Evolutionary conservation across 2,329 filamentous ascomycete species (phyloP).

Genomic region (Penicillium sp.): DNA sequence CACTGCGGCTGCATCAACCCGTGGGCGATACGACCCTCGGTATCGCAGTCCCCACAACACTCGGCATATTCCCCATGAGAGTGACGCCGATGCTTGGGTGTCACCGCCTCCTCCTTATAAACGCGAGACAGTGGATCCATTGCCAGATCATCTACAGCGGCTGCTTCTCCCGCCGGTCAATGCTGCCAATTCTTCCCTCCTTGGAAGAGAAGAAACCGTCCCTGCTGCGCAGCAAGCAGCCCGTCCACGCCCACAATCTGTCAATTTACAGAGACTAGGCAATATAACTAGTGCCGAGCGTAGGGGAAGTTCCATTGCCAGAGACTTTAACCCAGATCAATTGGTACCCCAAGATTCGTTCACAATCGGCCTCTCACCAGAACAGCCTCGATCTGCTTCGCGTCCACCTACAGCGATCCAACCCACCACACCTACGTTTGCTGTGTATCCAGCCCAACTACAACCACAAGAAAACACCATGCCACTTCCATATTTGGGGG

Average conservation of each 20-base stretch:
- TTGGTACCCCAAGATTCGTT: not conserved
- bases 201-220: conserved; percentile 24
- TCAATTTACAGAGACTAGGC: conserved; percentile 28
- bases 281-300: conserved; percentile 25
- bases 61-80: conserved; percentile 75
- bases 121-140: conserved; percentile 34
- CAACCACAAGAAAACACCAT: not conserved
- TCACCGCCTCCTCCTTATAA: conserved; percentile 76
- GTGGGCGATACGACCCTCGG: conserved; percentile 61
- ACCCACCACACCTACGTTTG: conserved; percentile 13
- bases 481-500: conserved; percentile 13
- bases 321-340: conserved; percentile 15
- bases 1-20: conserved; percentile 69
- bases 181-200: not conserved
- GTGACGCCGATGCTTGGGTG: conserved; percentile 84
- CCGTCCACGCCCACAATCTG: conserved; percentile 25
- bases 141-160: conserved; percentile 38
- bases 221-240: conserved; percentile 24
- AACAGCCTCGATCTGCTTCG: not conserved
- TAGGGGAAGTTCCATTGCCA: conserved; percentile 15
- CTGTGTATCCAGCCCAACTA: conserved; percentile 14
- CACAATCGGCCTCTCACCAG: not conserved
- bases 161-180: conserved; percentile 30
- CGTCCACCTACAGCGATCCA: conserved; percentile 5
- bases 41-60: conserved; percentile 22